These are phyloP conservation scores for Cutaneotrichosporon sp. DNA, from an alignment of 1,284 basidiomycete genomes.

Conservation along the genomic window DNA sequence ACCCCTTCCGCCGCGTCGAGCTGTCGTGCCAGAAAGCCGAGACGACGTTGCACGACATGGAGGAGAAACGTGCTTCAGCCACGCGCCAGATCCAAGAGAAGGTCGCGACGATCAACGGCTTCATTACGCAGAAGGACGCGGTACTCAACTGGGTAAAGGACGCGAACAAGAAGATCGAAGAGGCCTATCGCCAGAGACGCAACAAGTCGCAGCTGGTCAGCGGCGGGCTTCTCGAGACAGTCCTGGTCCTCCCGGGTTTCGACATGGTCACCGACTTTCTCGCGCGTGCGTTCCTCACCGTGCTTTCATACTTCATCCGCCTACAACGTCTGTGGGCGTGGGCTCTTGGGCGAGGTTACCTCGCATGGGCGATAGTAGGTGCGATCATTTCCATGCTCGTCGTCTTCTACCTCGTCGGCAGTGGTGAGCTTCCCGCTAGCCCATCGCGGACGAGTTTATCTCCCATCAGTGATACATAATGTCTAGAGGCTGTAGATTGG, in stretches of 20 bases:
- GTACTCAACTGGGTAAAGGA: slow-evolving; percentile 33
- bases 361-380: slow-evolving; percentile 16
- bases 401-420: slow-evolving; percentile 15
- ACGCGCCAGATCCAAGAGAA: slow-evolving; percentile 26
- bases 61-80: slow-evolving; percentile 11
- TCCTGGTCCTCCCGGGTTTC: slow-evolving; percentile 12
- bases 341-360: slow-evolving; percentile 14
- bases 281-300: slow-evolving; percentile 13
- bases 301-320: slow-evolving; percentile 13
- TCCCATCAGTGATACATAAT: background rate
- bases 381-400: slow-evolving; percentile 15
- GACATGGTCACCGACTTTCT: slow-evolving; percentile 19
- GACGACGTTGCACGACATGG: slow-evolving; percentile 15
- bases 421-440: background rate
- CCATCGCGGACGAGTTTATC: background rate
- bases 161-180: slow-evolving; percentile 20
- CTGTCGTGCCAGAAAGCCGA: slow-evolving; percentile 24
- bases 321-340: slow-evolving; percentile 11
- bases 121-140: slow-evolving; percentile 34
- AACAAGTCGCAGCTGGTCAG: slow-evolving; percentile 18
- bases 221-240: slow-evolving; percentile 19
- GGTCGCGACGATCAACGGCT: slow-evolving; percentile 28
- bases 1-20: slow-evolving; percentile 36
- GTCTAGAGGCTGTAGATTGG: background rate
- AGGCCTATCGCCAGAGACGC: slow-evolving; percentile 15